A percentile compares a stretch with the other conserved stretches of the same genome.
These are phyloP conservation scores for Stromatinia cepivora DNA, from an alignment of 2,329 filamentous ascomycete genomes.

Conservation along the genomic window DNA sequence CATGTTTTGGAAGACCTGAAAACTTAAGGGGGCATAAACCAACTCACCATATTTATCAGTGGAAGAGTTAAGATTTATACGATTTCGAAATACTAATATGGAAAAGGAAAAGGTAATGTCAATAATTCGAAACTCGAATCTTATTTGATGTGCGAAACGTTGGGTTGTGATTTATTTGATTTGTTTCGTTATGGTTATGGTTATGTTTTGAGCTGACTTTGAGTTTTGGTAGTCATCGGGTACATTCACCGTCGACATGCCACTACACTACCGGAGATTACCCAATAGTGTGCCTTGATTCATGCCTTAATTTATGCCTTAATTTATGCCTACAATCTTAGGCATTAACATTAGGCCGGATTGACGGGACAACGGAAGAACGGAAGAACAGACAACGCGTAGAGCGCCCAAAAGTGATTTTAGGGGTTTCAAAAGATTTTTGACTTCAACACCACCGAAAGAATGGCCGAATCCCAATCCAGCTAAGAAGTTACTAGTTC, in stretches of 20 bases:
- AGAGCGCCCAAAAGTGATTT: too few relatives aligned
- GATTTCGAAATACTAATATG: background rate
- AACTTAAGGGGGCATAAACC: slow-evolving; percentile 29
- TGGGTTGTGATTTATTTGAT: slow-evolving; percentile 1
- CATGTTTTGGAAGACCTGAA: slow-evolving; percentile 37
- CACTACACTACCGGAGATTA: background rate
- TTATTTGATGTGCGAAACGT: background rate
- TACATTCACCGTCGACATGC: background rate
- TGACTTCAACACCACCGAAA: too few relatives aligned
- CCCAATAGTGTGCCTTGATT: background rate
- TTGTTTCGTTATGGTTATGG: background rate
- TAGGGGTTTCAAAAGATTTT: too few relatives aligned
- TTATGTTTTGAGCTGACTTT: background rate
- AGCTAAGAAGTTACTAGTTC: too few relatives aligned
- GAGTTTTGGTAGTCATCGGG: slow-evolving; percentile 13
- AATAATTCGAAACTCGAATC: background rate
- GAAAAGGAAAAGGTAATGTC: background rate
- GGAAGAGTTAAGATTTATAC: background rate
- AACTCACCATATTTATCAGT: slow-evolving; percentile 45
- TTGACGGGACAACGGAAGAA: too few relatives aligned
- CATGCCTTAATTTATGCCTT: background rate
- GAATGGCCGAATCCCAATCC: too few relatives aligned
- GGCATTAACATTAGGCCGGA: too few relatives aligned
- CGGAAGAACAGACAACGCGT: too few relatives aligned
- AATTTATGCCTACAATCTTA: too few relatives aligned